A percentile compares a stretch with the other conserved stretches of the same genome.
Evolutionary conservation across 2,329 filamentous ascomycete species (phyloP).

Genomic region (Pezicula carpinea): DNA sequence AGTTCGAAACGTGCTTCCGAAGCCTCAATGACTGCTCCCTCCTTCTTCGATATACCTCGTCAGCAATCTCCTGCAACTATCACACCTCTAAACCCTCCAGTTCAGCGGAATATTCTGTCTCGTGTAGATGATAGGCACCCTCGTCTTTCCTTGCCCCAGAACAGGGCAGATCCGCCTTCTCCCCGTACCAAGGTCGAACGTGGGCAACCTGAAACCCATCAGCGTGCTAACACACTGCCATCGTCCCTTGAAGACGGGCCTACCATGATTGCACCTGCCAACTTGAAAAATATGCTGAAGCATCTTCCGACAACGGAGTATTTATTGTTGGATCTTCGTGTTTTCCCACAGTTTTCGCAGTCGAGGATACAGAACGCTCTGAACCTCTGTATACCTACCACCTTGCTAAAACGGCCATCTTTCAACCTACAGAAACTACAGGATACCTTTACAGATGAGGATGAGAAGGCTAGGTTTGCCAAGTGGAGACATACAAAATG

Average conservation of each 20-base stretch:
- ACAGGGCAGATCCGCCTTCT: slow-evolving; percentile 37
- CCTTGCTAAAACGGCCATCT: slow-evolving; percentile 81
- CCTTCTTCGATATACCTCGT: slow-evolving; percentile 38
- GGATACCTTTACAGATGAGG: slow-evolving; percentile 74
- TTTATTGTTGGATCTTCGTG: slow-evolving; percentile 78
- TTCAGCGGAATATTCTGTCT: slow-evolving; percentile 20
- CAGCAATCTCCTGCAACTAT: slow-evolving; percentile 42
- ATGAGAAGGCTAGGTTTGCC: slow-evolving; percentile 68
- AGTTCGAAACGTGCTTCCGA: slow-evolving; percentile 42
- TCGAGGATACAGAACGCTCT: slow-evolving; percentile 76
- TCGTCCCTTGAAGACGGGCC: slow-evolving; percentile 41
- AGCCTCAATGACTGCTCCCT: slow-evolving; percentile 14
- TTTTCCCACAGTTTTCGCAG: slow-evolving; percentile 74
- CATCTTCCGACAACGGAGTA: slow-evolving; percentile 31
- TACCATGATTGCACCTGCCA: slow-evolving; percentile 46
- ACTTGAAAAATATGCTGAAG: slow-evolving; percentile 54
- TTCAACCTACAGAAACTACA: slow-evolving; percentile 86
- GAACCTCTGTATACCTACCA: slow-evolving; percentile 93
- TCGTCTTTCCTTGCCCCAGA: slow-evolving; percentile 49
- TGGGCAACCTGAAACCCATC: slow-evolving; percentile 9
- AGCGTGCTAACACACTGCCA: slow-evolving; percentile 50
- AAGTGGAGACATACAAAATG: slow-evolving; percentile 69
- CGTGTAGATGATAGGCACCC: slow-evolving; percentile 46
- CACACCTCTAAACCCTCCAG: slow-evolving; percentile 24
- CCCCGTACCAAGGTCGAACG: slow-evolving; percentile 20